phyloP scores from a whole-genome alignment of 768 basidiomycete species.

The Rhizopogon vinicolor region DNA sequence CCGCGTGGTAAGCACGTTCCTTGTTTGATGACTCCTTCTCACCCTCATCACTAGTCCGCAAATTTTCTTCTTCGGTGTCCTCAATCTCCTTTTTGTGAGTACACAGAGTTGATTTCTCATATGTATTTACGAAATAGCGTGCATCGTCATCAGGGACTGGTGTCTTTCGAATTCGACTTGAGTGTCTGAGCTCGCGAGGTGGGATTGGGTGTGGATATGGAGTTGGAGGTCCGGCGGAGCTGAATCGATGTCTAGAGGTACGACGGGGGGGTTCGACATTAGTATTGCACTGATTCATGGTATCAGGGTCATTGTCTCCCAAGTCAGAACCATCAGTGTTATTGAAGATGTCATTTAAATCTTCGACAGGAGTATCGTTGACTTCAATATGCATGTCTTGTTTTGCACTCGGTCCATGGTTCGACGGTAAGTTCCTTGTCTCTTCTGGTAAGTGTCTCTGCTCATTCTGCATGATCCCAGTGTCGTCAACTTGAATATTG shows the following conservation, averaged over 20 bases:
- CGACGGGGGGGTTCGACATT: not conserved
- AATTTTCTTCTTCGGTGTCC: not conserved
- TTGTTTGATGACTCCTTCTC: not conserved
- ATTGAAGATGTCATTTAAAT: no score
- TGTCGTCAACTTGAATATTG: not conserved
- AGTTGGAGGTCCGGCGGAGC: not conserved
- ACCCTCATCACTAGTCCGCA: not conserved
- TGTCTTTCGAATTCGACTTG: not conserved
- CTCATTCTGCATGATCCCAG: not conserved
- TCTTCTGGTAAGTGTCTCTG: no score
- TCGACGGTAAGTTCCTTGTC: no score
- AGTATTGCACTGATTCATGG: no score
- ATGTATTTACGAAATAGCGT: not conserved
- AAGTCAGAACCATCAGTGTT: no score
- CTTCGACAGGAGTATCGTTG: no score
- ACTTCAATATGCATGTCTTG: no score
- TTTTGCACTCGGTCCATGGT: no score
- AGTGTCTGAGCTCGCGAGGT: not conserved
- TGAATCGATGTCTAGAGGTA: no score
- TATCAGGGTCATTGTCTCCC: no score
- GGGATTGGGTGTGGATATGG: conserved; percentile 2
- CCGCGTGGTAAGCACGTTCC: not conserved
- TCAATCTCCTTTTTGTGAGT: not conserved
- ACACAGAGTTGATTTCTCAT: not conserved
- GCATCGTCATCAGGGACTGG: not conserved